phyloP scores from a whole-genome alignment of 768 basidiomycete genomes.

The Chalciporus sphaerocephalus region DNA sequence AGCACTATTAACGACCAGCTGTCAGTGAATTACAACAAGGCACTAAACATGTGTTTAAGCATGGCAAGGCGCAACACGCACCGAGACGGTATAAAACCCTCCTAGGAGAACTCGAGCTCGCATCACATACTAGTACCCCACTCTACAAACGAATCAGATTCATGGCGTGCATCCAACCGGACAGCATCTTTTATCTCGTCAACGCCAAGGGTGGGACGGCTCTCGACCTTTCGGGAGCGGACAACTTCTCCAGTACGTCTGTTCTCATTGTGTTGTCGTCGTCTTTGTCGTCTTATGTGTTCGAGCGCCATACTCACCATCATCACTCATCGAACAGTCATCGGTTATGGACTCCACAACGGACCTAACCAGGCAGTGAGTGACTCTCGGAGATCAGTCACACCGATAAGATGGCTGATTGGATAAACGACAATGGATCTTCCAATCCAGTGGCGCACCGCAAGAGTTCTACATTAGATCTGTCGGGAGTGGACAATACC shows the following conservation, averaged over 20 bases:
- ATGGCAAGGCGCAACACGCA: too few species aligned
- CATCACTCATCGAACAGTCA: conserved; percentile 36
- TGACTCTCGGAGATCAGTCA: not conserved
- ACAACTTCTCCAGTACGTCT: conserved; percentile 43
- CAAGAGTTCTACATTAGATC: conserved; percentile 42
- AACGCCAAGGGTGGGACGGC: conserved; percentile 52
- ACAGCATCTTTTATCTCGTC: conserved; percentile 41
- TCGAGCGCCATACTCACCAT: not conserved
- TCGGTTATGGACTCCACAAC: conserved; percentile 42
- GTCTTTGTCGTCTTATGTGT: not conserved
- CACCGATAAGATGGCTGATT: not conserved
- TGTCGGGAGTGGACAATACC: conserved; percentile 37
- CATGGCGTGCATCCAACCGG: conserved; percentile 30
- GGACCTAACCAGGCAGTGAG: conserved; percentile 49
- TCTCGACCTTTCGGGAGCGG: conserved; percentile 52
- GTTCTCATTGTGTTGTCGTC: not conserved
- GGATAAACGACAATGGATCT: conserved; percentile 41
- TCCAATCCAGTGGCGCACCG: conserved; percentile 26
- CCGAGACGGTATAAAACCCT: not conserved
- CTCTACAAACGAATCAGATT: not conserved
- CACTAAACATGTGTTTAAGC: too few species aligned
- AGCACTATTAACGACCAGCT: too few species aligned
- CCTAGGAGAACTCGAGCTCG: too few species aligned
- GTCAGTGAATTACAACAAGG: too few species aligned
- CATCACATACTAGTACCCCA: too few species aligned